Evolutionary conservation across 129 eudicot species (phyloP).

Genomic region (Saposhnikovia divaricata): DNA sequence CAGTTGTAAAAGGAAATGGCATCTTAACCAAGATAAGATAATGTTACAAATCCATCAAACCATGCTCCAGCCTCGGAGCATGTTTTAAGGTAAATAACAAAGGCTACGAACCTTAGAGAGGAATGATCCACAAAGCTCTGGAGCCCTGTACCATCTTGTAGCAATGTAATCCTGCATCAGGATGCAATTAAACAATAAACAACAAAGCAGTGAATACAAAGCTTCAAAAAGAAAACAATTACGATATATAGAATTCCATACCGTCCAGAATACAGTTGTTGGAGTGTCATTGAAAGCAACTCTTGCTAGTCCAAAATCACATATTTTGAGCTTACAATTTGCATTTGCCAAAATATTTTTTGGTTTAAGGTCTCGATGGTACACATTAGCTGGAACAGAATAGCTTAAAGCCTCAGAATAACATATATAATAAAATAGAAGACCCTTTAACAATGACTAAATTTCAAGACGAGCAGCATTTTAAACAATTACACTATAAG

Average conservation of each 20-base stretch:
- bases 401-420: slow-evolving; percentile 13
- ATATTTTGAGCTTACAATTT: slow-evolving; percentile 88
- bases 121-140: slow-evolving; percentile 92
- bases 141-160: slow-evolving; percentile 98
- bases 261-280: slow-evolving; percentile 90
- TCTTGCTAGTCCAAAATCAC: slow-evolving; percentile 95
- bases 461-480: neutral
- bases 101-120: slow-evolving; percentile 59
- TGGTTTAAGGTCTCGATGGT: slow-evolving; percentile 95
- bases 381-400: slow-evolving; percentile 67
- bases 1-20: neutral
- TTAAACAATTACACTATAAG: neutral
- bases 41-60: slow-evolving; percentile 4
- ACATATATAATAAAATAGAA: neutral
- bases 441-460: neutral
- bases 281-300: slow-evolving; percentile 92
- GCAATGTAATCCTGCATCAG: slow-evolving; percentile 81
- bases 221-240: neutral
- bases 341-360: slow-evolving; percentile 95
- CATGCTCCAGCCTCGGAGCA: slow-evolving; percentile 14
- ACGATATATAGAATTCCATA: slow-evolving; percentile 18
- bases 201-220: neutral
- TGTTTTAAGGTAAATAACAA: neutral
- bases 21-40: neutral
- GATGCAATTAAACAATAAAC: slow-evolving; percentile 6